Evolutionary conservation across 2,329 filamentous ascomycete species (phyloP), one percentile per base, ranked within the genome.

Genomic region (Penicillium rolfsii): DNA sequence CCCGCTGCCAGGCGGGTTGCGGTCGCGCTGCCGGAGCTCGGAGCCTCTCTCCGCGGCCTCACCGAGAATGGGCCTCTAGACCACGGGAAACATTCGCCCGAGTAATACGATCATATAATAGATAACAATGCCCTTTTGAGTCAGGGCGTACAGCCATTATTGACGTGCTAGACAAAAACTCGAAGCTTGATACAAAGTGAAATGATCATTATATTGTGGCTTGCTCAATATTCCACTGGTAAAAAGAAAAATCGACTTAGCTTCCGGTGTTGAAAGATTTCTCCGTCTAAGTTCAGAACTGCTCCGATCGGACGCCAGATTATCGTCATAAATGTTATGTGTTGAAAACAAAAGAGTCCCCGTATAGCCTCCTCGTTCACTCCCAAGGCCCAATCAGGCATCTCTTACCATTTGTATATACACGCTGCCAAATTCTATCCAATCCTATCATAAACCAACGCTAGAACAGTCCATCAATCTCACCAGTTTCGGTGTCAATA

Each of bases 391-490:
- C 22, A 22, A 48, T 24, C 26, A 50, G 46, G 28, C 28, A 46
- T 43, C 58, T 33, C 38, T 40, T 22, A 38, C 45, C 43, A 22
- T 35, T n/a, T n/a, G 49, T 69, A 69, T 68, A 59, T 69, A 65
- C 64, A 68, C 58, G 35, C 45, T 49, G 38, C 58, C 60, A 60
- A 55, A 22, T 43, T 54, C 52, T 28, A 54, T 54, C 38, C 24
- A 46, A 22, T 33, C 19, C 22, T 26, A 50, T 36, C 30, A n/a
- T 16, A 35, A 19, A 22, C 11, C n/a, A 4, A 36, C 50, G 64
- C 67, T 92, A 99, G 79, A 98, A 99, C 59, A 99, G 85, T 5
- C 95, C 91, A 60, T 91, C 87, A 66, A 94, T 91, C 80, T 94
- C 90, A 57, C 91, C 91, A n/a, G 89, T 93, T 81, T 93, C 89